These are phyloP conservation scores for Pneumocystis sp. DNA, from an alignment of 1,139 yeast species.

Conservation along the genomic window DNA sequence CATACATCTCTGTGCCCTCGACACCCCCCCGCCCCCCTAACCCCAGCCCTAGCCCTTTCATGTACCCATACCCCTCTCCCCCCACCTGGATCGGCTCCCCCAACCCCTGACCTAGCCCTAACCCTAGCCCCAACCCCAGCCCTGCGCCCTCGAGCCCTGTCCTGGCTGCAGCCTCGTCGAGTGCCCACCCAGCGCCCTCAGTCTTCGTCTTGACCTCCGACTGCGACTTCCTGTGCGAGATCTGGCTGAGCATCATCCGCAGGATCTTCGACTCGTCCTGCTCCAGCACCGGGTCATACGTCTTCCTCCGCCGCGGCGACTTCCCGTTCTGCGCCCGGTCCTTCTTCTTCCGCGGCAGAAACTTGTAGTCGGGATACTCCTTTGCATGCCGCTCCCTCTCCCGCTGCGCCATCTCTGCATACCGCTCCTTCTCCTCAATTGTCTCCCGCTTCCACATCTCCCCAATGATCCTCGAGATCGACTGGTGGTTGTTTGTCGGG, in stretches of 20 bases:
- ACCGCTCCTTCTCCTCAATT: slow-evolving; percentile 10
- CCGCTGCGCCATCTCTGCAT: slow-evolving; percentile 10
- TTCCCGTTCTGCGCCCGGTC: slow-evolving; percentile 1
- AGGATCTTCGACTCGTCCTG: background rate
- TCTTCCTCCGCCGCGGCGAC: background rate
- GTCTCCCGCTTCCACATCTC: slow-evolving; percentile 28
- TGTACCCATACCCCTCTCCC: background rate
- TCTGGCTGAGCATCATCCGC: background rate
- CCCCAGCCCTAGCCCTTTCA: no score
- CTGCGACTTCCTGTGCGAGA: background rate
- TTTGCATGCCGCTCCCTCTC: slow-evolving; percentile 8
- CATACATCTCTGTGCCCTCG: background rate
- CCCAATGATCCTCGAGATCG: slow-evolving; percentile 31
- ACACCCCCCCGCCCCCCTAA: background rate
- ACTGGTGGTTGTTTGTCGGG: slow-evolving; percentile 29
- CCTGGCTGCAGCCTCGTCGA: no score
- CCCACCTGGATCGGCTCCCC: background rate
- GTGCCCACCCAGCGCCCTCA: no score
- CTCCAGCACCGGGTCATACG: background rate
- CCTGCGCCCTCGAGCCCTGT: no score
- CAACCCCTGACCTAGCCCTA: no score
- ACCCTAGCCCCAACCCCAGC: no score
- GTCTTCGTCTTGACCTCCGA: background rate
- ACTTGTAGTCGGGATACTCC: slow-evolving; percentile 12
- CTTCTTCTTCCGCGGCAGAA: slow-evolving; percentile 11